Evolutionary conservation across 2,329 filamentous ascomycete species (phyloP), one percentile per base, ranked within the genome.

Genomic region (Ophiognomonia clavigignenti-juglandacearum): DNA sequence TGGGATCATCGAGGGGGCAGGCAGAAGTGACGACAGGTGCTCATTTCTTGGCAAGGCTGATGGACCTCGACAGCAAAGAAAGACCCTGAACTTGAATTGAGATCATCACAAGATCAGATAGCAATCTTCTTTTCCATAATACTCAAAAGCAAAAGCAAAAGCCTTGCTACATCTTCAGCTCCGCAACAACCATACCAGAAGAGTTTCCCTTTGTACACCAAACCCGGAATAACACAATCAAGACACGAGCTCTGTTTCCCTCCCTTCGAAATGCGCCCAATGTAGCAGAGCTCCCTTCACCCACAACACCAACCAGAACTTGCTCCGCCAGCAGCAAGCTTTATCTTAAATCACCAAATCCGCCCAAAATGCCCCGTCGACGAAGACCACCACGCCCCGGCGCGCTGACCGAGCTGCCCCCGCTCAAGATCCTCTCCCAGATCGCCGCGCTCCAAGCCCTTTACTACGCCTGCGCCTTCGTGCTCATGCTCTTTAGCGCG

Each of bases 381-480:
- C 71, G 77, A 52, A 73, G 75, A 57, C 77, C 78, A 45, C 78
- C 77, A 43, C 75, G 79, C 58, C 67, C 78, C 39, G 79, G 80
- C 64, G 78, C 79, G 55, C 71, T 81, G 34, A 67, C 75, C 45
- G 79, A 83, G 56, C 73, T 83, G n/a, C 78, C 75, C 10, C 80
- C 80, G 9, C 68, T 81, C 53, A 75, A 73, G 54, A 79, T 83
- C 60, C 72, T 80, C 39, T 64, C 69, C 50, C 80, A 83, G 64
- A 82, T 83, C 58, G 70, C 73, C 35, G 67, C 70, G 11, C 63
- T 83, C 13, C 80, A 83, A 57, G 67, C 64, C 16, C 63, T 80
- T 43, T 82, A 77, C 66, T 82, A 82, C 61, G 61, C 64, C 48
- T 66, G 65, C 16, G 72, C 75, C 7, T 59, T 75, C 26, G 62